These are phyloP conservation scores for Taiozyma sp. DNA, from an alignment of 1,139 yeast genomes.

Conservation along the genomic window DNA sequence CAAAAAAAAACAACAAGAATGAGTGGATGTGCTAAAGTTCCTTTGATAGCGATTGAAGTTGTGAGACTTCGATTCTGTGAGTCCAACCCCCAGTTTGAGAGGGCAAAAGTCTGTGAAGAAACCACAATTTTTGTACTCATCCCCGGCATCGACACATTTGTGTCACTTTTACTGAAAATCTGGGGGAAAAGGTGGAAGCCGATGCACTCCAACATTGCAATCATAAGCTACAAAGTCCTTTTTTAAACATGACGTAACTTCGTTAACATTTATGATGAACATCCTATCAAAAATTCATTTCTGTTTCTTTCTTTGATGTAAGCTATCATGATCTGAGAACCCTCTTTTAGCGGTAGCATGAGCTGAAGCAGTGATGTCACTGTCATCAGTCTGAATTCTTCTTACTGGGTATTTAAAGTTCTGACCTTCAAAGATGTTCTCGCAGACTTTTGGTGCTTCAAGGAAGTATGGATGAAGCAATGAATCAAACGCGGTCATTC, in stretches of 20 bases:
- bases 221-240: not conserved
- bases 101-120: no score
- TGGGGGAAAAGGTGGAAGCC: no score
- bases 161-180: no score
- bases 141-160: no score
- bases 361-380: conserved; percentile 42
- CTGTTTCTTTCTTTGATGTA: conserved; percentile 21
- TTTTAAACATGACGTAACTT: not conserved
- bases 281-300: conserved; percentile 10
- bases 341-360: conserved; percentile 12
- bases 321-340: conserved; percentile 13
- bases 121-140: no score
- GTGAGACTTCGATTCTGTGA: not conserved
- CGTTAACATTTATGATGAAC: not conserved
- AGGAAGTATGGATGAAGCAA: conserved; percentile 72
- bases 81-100: not conserved
- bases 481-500: conserved; percentile 75
- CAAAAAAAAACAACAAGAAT: not conserved
- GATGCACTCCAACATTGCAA: no score
- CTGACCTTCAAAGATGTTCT: conserved; percentile 67
- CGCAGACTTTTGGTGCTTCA: conserved; percentile 61
- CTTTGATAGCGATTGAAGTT: not conserved
- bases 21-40: not conserved
- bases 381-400: conserved; percentile 74
- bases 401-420: conserved; percentile 64